A percentile compares a stretch with the other conserved stretches of the same genome.
Evolutionary conservation across 169 alveolate genomes (phyloP).

Genomic region (Plasmodium coatneyi): DNA sequence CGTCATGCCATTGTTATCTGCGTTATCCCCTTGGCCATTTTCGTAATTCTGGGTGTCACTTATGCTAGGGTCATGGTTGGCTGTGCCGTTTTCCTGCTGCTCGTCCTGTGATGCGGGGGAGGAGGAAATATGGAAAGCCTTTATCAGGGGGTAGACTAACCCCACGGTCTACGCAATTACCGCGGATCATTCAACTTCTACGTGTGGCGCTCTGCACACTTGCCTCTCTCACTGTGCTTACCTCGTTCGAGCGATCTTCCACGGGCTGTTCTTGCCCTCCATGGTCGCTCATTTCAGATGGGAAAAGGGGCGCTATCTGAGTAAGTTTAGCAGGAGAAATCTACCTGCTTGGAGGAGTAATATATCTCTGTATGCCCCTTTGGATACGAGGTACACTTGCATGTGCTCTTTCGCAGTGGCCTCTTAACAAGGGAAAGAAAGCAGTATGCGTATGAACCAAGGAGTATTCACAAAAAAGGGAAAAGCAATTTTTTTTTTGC

Average conservation of each 20-base stretch:
- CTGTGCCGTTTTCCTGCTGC: background rate
- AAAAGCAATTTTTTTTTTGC: background rate
- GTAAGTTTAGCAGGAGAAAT: background rate
- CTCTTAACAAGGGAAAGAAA: background rate
- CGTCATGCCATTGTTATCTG: background rate
- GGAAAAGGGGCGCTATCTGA: background rate
- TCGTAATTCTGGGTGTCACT: background rate
- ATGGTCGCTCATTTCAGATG: conserved; percentile 42
- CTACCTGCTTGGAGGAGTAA: background rate
- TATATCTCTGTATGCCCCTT: background rate
- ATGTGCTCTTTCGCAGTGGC: background rate
- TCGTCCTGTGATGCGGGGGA: background rate
- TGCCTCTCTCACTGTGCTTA: background rate
- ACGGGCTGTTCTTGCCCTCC: conserved; percentile 32
- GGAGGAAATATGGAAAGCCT: background rate
- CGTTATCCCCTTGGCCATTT: conserved; percentile 3
- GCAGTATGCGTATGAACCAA: background rate
- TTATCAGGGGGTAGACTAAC: background rate
- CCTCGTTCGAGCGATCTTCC: conserved; percentile 39
- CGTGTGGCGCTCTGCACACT: background rate
- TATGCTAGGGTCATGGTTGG: background rate
- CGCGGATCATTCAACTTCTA: background rate
- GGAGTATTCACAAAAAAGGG: background rate
- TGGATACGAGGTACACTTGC: background rate
- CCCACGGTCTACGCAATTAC: background rate